Conservation (phyloP, 2,329 filamentous ascomycete genomes). For the Tolypocladium cylindrosporum region DNA sequence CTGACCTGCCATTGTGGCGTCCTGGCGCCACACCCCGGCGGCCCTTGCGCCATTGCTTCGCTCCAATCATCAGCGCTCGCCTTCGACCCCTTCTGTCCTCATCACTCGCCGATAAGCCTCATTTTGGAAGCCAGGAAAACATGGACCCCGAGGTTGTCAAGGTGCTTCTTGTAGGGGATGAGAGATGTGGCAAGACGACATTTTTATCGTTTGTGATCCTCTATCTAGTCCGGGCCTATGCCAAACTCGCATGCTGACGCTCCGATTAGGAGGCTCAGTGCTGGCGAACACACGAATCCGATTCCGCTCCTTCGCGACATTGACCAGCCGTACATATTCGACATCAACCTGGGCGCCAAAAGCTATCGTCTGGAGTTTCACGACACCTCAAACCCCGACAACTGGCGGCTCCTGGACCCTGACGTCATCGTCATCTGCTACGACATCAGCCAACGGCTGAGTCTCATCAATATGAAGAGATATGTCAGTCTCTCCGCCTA, state of each 20-base stretch:
- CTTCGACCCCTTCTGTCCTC: background rate
- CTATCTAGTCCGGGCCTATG: constrained; percentile 2
- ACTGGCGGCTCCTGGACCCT: constrained; percentile 48
- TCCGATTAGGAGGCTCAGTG: constrained; percentile 40
- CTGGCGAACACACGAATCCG: constrained; percentile 27
- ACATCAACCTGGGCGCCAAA: constrained; percentile 30
- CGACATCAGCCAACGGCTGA: constrained; percentile 49
- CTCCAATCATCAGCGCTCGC: background rate
- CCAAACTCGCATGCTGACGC: constrained; percentile 4
- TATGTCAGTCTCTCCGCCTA: constrained; percentile 29
- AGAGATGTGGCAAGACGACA: constrained; percentile 49
- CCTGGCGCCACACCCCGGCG: background rate
- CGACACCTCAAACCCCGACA: constrained; percentile 48
- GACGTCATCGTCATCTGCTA: constrained; percentile 51
- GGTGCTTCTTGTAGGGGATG: constrained; percentile 50
- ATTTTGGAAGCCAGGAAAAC: too few species aligned
- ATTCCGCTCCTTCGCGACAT: constrained; percentile 44
- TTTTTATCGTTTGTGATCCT: constrained; percentile 45
- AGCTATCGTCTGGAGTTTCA: constrained; percentile 47
- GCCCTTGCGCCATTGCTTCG: background rate
- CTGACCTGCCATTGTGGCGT: background rate
- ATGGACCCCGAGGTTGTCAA: constrained; percentile 41
- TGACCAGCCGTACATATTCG: constrained; percentile 52
- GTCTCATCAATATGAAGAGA: constrained; percentile 47
- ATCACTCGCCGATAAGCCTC: background rate